Evolutionary conservation across 371 early-diverging fungal genomes (phyloP), one percentile per base, ranked within the genome.

Genomic region (Mucor lusitanicus): DNA sequence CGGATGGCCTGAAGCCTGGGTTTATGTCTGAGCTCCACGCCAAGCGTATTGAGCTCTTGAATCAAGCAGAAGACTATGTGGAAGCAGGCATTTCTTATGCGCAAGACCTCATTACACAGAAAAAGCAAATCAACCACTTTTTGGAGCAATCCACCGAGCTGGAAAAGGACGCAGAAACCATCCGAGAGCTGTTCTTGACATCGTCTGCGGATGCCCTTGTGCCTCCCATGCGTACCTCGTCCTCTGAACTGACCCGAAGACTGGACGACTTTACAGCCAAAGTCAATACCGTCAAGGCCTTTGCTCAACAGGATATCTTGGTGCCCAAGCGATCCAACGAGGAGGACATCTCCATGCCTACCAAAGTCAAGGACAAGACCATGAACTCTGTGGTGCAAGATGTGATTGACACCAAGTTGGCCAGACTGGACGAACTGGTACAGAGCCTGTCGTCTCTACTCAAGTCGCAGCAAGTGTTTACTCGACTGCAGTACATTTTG

Each of bases 331-430:
- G 82, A 33, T 44, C 71, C 1, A 69, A 67, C 6, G 69, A 75
- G 32, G 56, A 64, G 19, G 70, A 75, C 53, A 64, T 72, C 9
- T 53, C 76, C 4, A 73, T 68, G 58, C 65, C 75, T 19, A 61
- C 59, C 5, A 74, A 73, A 32, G 73, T 78, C 21, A 70, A 76
- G 27, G 83, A 80, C 46, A 75, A 75, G 27, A 72, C 76, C 1
- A 68, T 76, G 61, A 72, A 82, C 21, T 72, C 73, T 27, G 76
- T 78, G 15, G 74, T 79, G 6, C 74, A 74, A 27, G 80, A 82
- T 54, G 73, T 75, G 0, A 39, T 82, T n/a, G 55, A 63, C 3
- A 76, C 78, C 30, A 62, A 72, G 13, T 42, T 69, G 0, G 53
- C 42, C 12, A 61, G 75, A 30, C 17, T 82, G 15, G 64, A 69